Evolutionary conservation across 2,329 filamentous ascomycete genomes (phyloP), one percentile per base, ranked within the genome.

Genomic region (Kalmusia sp.): DNA sequence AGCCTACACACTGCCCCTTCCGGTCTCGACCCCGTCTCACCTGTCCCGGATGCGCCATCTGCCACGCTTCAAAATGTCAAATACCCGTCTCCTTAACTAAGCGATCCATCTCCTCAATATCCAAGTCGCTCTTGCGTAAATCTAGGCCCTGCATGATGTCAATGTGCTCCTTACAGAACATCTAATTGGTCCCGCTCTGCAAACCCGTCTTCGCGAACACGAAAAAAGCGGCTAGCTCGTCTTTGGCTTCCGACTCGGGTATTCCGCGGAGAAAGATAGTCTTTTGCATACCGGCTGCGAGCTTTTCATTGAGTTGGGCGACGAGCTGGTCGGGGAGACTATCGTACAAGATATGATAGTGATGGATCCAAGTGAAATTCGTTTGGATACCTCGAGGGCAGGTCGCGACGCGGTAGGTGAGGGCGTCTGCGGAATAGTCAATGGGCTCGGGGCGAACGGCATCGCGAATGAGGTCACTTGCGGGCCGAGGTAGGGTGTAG

Each of bases 141-240:
- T 50, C 21, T 19, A 54, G 3, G 5, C 6, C 6, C 2, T 9
- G 3, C 15, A 54, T 4, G 6, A 54, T 25, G 1, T 41, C 17
- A 2, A 50, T 2, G 30, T 54, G 52, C 39, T 50, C 33, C 8
- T 6, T 1, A 15, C 46, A 50, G n/a, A 6, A 37, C 33, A n/a
- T 19, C 52, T 47, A 54, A 17, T 54, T 28, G 19, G 50, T 54
- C 15, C 12, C 8, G 25, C 6, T 1, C 40, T 54, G 52, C 40
- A 54, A 22, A 6, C 46, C 40, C 15, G 6, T 35, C 46, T 50
- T 35, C 33, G 52, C n/a, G 19, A 54, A 54, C 12, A 27, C 6
- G 9, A 51, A 11, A 5, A 33, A 24, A 14, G 11, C 17, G 9
- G 4, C 2, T 5, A 33, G n/a, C 7, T 19, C 8, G 5, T n/a